Percentiles rank a stretch among this genome's conserved stretches.
Evolutionary conservation across 148 eudicot species (phyloP).

Genomic region (Camellia japonica): DNA sequence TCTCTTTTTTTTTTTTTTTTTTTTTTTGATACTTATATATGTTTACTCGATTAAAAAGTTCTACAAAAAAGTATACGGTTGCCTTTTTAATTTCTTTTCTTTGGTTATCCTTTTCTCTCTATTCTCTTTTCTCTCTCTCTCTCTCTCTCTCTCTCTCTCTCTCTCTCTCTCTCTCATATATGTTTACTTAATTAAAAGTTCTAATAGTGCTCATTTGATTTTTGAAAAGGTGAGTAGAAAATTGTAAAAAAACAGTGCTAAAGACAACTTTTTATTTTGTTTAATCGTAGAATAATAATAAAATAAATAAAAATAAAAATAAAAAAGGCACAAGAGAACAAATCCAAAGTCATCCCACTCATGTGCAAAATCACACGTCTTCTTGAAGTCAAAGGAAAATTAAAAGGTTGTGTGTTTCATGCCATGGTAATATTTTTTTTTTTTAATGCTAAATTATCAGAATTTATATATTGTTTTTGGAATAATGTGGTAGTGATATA

Average conservation of each 20-base stretch:
- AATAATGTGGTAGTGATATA: no score
- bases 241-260: neutral
- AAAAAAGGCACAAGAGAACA: neutral
- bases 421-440: neutral
- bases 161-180: no score
- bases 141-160: no score
- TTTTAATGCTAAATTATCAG: no score
- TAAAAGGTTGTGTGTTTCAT: neutral
- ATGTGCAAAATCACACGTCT: neutral
- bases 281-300: neutral
- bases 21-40: neutral
- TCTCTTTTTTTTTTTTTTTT: no score
- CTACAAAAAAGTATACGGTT: neutral
- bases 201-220: neutral
- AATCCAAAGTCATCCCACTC: slow-evolving; percentile 2
- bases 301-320: neutral
- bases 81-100: neutral
- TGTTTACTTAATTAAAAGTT: neutral
- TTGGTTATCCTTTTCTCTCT: no score
- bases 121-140: no score
- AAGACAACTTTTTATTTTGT: neutral
- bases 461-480: no score
- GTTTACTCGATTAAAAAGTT: neutral
- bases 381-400: neutral
- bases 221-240: neutral